Evolutionary conservation across 345 rosid species (phyloP).

Genomic region (Linum lewisii): DNA sequence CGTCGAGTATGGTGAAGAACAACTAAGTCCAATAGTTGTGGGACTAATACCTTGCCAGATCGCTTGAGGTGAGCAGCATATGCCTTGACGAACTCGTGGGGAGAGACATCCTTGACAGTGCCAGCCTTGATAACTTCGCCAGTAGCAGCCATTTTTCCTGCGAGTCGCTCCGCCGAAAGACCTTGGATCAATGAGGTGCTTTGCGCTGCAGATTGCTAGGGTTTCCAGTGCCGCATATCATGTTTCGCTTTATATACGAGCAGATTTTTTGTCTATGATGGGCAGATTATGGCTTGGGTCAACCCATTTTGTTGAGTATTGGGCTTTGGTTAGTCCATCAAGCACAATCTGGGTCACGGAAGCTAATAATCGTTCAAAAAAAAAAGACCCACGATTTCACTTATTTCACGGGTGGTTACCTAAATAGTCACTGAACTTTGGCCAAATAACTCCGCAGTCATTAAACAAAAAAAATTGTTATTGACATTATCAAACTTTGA

Average conservation of each 20-base stretch:
- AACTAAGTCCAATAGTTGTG: neutral
- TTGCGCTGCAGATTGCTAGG: neutral
- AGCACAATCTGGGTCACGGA: no score
- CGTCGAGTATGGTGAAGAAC: neutral
- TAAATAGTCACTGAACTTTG: no score
- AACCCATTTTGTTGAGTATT: no score
- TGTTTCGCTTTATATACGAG: neutral
- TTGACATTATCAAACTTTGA: no score
- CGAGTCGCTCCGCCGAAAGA: neutral
- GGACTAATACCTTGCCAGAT: neutral
- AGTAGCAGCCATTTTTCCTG: neutral
- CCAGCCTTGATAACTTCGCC: neutral
- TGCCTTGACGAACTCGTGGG: neutral
- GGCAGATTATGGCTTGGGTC: no score
- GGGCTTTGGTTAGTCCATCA: no score
- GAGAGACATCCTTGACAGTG: neutral
- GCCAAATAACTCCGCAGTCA: no score
- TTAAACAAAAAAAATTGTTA: no score
- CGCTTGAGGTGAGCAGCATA: slow-evolving; percentile 1
- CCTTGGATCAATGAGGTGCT: neutral
- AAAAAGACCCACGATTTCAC: no score
- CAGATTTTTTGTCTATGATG: no score
- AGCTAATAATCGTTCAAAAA: no score
- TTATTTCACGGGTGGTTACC: no score
- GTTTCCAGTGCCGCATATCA: neutral